Evolutionary conservation across 1,284 basidiomycete genomes (phyloP).

Genomic region (Megacollybia platyphylla): DNA sequence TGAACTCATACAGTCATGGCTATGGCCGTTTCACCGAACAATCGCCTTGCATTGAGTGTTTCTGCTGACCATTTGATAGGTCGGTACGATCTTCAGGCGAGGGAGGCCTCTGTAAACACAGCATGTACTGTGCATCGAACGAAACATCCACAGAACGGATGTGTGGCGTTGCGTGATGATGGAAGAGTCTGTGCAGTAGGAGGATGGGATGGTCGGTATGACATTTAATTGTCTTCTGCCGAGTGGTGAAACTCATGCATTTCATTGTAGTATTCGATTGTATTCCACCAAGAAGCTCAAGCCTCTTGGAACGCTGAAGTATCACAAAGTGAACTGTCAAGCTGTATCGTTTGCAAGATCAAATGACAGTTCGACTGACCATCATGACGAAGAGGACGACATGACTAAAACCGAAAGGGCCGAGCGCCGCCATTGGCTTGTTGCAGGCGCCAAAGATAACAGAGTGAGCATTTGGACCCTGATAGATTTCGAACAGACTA

Average conservation of each 20-base stretch:
- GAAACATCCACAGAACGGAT: slow-evolving; percentile 71
- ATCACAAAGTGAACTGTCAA: slow-evolving; percentile 69
- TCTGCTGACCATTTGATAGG: slow-evolving; percentile 77
- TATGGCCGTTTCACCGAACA: slow-evolving; percentile 55
- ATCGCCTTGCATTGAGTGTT: slow-evolving; percentile 57
- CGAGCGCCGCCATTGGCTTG: slow-evolving; percentile 52
- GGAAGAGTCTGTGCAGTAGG: slow-evolving; percentile 71
- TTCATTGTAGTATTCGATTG: slow-evolving; percentile 50
- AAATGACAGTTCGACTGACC: slow-evolving; percentile 9
- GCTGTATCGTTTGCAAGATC: slow-evolving; percentile 51
- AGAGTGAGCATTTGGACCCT: slow-evolving; percentile 72
- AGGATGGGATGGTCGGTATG: slow-evolving; percentile 83
- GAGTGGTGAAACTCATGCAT: neutral
- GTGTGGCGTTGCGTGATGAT: slow-evolving; percentile 62
- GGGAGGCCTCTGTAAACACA: slow-evolving; percentile 12
- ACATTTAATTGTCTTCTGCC: slow-evolving; percentile 4
- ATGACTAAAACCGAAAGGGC: slow-evolving; percentile 37
- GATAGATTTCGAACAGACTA: slow-evolving; percentile 43
- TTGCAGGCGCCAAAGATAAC: slow-evolving; percentile 61
- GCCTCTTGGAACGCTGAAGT: slow-evolving; percentile 63
- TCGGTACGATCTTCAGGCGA: slow-evolving; percentile 49
- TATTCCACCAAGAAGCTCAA: slow-evolving; percentile 71
- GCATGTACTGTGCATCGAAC: slow-evolving; percentile 32
- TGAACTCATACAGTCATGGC: slow-evolving; percentile 58
- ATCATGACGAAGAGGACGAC: slow-evolving; percentile 38